These are phyloP conservation scores for Cladophialophora yegresii DNA, from an alignment of 2,329 filamentous ascomycete genomes.

Conservation along the genomic window DNA sequence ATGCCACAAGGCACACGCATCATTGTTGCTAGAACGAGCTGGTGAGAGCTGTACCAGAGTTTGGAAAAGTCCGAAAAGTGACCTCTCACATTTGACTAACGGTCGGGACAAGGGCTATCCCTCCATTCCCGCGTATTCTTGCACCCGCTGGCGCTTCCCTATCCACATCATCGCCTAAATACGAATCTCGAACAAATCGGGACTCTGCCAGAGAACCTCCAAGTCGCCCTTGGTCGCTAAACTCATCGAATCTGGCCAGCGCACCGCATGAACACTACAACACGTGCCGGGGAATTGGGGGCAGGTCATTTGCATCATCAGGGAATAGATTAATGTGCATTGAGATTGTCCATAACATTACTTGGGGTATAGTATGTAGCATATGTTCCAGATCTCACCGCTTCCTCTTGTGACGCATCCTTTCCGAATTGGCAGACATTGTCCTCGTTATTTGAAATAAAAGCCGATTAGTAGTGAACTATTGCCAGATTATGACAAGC, in stretches of 20 bases:
- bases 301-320: background rate
- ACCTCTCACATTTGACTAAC: background rate
- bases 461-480: conserved; percentile 1
- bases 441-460: conserved; percentile 11
- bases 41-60: background rate
- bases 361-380: conserved; percentile 6
- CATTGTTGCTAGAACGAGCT: background rate
- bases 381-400: background rate
- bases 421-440: conserved; percentile 2
- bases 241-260: background rate
- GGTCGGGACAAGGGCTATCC: background rate
- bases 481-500: conserved; percentile 14
- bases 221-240: background rate
- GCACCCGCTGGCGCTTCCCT: background rate
- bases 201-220: background rate
- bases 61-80: background rate
- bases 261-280: background rate
- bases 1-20: background rate
- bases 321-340: background rate
- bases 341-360: background rate
- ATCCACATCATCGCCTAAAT: background rate
- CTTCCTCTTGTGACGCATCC: background rate
- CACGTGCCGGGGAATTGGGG: background rate
- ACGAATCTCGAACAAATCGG: background rate
- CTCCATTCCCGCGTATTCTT: background rate